Conservation (phyloP, 1,284 basidiomycete species). For the Ustilago sp. region DNA sequence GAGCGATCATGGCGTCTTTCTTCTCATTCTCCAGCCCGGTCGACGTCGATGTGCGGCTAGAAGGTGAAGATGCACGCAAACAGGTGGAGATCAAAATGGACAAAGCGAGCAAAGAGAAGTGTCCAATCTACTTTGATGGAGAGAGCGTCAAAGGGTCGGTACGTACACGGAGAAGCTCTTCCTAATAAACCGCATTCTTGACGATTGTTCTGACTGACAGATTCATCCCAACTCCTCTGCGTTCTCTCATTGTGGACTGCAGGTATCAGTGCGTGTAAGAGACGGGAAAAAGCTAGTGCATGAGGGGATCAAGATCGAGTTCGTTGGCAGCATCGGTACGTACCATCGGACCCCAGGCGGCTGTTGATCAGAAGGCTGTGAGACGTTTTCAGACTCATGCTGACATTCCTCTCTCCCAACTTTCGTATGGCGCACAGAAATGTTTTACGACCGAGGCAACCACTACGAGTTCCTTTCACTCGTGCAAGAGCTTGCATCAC, state of each 20-base stretch:
- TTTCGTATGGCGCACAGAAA: constrained; percentile 74
- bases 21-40: constrained; percentile 88
- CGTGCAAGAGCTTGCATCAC: constrained; percentile 91
- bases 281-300: constrained; percentile 96
- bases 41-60: constrained; percentile 89
- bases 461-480: constrained; percentile 97
- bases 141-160: constrained; percentile 89
- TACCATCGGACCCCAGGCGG: constrained; percentile 8
- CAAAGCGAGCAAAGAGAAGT: constrained; percentile 82
- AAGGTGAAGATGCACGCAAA: constrained; percentile 84
- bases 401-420: neutral
- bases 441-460: constrained; percentile 96
- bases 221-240: neutral
- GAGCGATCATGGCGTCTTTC: constrained; percentile 79
- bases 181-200: too few relatives aligned
- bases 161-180: constrained; percentile 62
- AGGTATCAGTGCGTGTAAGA: constrained; percentile 88
- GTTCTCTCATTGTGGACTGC: constrained; percentile 3
- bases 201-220: neutral
- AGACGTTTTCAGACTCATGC: neutral
- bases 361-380: too few relatives aligned
- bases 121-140: constrained; percentile 95
- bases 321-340: constrained; percentile 93
- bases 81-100: constrained; percentile 76
- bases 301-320: constrained; percentile 97